These are phyloP conservation scores for Yarrowia osloensis DNA, from an alignment of 805 yeast species.

Conservation along the genomic window DNA sequence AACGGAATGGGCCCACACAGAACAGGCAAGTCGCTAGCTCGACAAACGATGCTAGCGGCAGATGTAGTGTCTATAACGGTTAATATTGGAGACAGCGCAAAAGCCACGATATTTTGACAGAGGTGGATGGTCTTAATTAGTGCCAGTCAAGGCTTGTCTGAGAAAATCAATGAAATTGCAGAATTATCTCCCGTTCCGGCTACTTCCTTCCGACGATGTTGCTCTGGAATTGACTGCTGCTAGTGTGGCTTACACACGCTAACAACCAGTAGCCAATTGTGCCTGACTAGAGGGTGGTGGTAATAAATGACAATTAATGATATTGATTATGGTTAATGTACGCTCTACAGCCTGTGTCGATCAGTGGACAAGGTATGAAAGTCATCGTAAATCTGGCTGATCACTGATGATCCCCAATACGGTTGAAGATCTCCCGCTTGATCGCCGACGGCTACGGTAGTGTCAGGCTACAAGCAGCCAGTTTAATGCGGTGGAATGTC, in stretches of 20 bases:
- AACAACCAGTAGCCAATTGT: neutral
- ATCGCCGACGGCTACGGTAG: neutral
- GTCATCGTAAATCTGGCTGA: slow-evolving; percentile 10
- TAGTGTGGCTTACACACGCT: too few relatives aligned
- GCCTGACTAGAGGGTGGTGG: neutral
- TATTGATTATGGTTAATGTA: neutral
- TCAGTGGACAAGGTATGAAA: neutral
- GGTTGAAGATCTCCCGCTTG: neutral
- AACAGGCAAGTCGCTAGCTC: neutral
- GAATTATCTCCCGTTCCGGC: neutral
- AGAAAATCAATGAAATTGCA: neutral
- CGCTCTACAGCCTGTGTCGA: neutral
- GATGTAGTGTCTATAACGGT: neutral
- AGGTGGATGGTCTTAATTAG: too few relatives aligned
- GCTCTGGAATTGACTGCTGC: neutral
- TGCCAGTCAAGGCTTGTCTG: too few relatives aligned
- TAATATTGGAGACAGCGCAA: neutral
- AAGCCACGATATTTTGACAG: too few relatives aligned
- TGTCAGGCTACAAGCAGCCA: neutral
- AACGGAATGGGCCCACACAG: neutral
- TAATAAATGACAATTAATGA: neutral
- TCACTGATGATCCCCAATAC: neutral
- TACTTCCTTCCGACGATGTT: neutral
- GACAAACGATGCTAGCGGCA: neutral
- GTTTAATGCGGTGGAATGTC: neutral